Evolutionary conservation across 1,139 yeast genomes (phyloP).

Genomic region (Kodamaea sp.): DNA sequence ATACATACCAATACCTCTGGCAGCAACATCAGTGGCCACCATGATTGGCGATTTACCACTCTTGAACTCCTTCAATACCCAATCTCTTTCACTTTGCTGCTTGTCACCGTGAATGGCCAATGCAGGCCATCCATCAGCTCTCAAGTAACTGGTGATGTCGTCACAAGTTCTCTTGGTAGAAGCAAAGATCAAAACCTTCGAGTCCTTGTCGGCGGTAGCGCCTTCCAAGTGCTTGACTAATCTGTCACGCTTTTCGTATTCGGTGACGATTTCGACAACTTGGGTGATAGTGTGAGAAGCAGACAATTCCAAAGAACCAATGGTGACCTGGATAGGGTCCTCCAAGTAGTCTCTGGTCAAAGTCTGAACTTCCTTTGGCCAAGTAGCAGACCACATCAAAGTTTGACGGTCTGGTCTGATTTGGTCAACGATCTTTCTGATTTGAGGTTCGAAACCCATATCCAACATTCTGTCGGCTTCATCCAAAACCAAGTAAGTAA

Average conservation of each 20-base stretch:
- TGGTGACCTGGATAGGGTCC: slow-evolving; percentile 93
- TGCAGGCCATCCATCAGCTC: slow-evolving; percentile 99
- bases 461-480: slow-evolving; percentile 97
- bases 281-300: slow-evolving; percentile 97
- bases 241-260: slow-evolving; percentile 91
- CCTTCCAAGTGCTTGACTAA: slow-evolving; percentile 79
- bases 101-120: slow-evolving; percentile 99
- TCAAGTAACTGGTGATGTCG: slow-evolving; percentile 84
- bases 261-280: slow-evolving; percentile 86
- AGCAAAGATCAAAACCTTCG: slow-evolving; percentile 85
- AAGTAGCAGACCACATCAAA: slow-evolving; percentile 99
- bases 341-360: slow-evolving; percentile 87
- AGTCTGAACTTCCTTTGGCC: slow-evolving; percentile 98
- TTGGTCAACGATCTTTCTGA: slow-evolving; percentile 91
- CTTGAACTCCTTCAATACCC: slow-evolving; percentile 94
- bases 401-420: slow-evolving; percentile 98
- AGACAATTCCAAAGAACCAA: slow-evolving; percentile 93
- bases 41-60: slow-evolving; percentile 90
- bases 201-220: slow-evolving; percentile 75
- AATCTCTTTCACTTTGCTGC: slow-evolving; percentile 96
- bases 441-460: slow-evolving; percentile 97
- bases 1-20: slow-evolving; percentile 99
- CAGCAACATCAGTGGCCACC: slow-evolving; percentile 99
- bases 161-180: slow-evolving; percentile 98
- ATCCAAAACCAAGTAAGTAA: slow-evolving; percentile 93